Percentiles rank a stretch among this genome's conserved stretches.
Evolutionary conservation across 2,329 filamentous ascomycete genomes (phyloP).

Genomic region (Daldinia sp.): DNA sequence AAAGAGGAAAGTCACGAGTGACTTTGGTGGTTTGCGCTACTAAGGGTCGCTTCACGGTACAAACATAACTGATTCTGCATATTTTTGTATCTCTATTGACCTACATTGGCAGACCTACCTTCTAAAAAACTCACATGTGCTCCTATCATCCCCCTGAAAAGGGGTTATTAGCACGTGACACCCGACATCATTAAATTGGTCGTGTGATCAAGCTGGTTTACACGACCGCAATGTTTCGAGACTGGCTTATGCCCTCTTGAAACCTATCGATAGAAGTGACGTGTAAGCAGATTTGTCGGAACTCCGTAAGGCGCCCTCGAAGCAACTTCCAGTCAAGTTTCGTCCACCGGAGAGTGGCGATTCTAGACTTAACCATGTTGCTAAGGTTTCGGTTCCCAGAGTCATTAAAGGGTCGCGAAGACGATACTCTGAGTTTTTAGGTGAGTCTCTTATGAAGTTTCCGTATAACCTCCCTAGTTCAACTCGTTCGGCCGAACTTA

Average conservation of each 20-base stretch:
- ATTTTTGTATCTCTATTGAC: neutral
- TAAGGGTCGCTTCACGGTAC: too few species aligned
- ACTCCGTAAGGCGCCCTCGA: neutral
- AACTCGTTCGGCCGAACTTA: neutral
- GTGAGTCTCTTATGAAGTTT: neutral
- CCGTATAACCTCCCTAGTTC: constrained; percentile 4
- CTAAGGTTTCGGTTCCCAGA: neutral
- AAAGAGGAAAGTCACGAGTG: too few species aligned
- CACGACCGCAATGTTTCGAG: neutral
- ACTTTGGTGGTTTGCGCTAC: too few species aligned
- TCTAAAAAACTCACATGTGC: neutral
- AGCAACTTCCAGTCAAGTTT: neutral
- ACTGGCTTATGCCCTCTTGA: neutral
- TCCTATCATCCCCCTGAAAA: too few species aligned
- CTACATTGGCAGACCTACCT: neutral
- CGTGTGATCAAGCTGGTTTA: neutral
- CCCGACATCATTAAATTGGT: neutral
- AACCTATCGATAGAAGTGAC: neutral
- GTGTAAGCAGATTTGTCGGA: neutral
- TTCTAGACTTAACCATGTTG: neutral
- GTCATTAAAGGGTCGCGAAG: neutral
- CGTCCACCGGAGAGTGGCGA: neutral
- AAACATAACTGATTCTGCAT: too few species aligned
- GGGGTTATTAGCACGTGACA: neutral
- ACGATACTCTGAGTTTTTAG: neutral